A percentile compares a stretch with the other conserved stretches of the same genome.
phyloP scores from a whole-genome alignment of 208 protist species.

The Wallacemonas collosoma region DNA sequence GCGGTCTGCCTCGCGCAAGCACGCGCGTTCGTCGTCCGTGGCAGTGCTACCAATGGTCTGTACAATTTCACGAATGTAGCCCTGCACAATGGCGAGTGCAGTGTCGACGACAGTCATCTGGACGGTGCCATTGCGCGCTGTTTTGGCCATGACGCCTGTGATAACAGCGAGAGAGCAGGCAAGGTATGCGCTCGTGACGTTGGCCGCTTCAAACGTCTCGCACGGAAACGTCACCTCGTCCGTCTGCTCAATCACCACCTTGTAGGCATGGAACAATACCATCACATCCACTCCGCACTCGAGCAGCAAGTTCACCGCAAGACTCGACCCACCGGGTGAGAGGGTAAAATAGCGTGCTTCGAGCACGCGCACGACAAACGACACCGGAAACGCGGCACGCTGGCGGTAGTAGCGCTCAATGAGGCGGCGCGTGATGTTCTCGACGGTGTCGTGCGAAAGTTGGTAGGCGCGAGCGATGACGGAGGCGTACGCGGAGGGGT shows the following conservation, averaged over 20 bases:
- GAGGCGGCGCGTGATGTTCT: slow-evolving; percentile 63
- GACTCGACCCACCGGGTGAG: slow-evolving; percentile 43
- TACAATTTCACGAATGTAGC: slow-evolving; percentile 21
- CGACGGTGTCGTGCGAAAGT: slow-evolving; percentile 37
- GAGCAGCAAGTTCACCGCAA: slow-evolving; percentile 65
- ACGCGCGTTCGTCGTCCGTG: slow-evolving; percentile 1
- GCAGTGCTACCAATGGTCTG: background rate
- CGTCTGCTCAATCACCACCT: slow-evolving; percentile 51
- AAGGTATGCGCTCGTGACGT: slow-evolving; percentile 43
- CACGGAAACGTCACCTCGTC: slow-evolving; percentile 44
- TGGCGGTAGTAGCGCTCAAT: slow-evolving; percentile 52
- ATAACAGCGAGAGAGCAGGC: slow-evolving; percentile 66
- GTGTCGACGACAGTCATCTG: slow-evolving; percentile 36
- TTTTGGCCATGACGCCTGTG: slow-evolving; percentile 47
- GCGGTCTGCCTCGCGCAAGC: slow-evolving; percentile 5
- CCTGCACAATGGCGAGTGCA: slow-evolving; percentile 40
- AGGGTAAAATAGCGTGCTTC: slow-evolving; percentile 53
- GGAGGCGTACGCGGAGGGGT: slow-evolving; percentile 57
- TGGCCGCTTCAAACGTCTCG: slow-evolving; percentile 29
- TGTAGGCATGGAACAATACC: slow-evolving; percentile 71
- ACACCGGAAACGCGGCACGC: slow-evolving; percentile 63
- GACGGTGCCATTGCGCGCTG: slow-evolving; percentile 38
- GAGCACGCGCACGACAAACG: slow-evolving; percentile 64
- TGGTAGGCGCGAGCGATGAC: slow-evolving; percentile 67
- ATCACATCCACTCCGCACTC: slow-evolving; percentile 61